Evolutionary conservation across 352 stramenopile genomes (phyloP).

Genomic region (Nannochloropsis limnetica): DNA sequence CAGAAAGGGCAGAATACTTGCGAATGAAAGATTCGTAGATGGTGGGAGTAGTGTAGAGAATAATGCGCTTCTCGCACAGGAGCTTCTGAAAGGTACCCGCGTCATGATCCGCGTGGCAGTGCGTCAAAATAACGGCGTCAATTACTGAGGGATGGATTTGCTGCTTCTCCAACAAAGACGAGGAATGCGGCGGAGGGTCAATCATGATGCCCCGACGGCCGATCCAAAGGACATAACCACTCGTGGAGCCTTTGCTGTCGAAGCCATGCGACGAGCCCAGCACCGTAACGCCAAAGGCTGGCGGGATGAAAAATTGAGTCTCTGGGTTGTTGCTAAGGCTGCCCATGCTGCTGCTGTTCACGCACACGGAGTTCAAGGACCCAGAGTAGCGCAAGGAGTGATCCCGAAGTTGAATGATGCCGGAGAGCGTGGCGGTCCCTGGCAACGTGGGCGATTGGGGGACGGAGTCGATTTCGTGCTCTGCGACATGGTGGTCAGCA

Average conservation of each 20-base stretch:
- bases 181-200: constrained; percentile 81
- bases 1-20: constrained; percentile 86
- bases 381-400: neutral
- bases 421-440: constrained; percentile 8
- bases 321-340: constrained; percentile 49
- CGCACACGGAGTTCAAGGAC: neutral
- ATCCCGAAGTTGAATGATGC: constrained; percentile 1
- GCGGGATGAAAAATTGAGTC: constrained; percentile 74
- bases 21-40: constrained; percentile 91
- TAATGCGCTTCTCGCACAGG: constrained; percentile 78
- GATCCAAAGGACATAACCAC: constrained; percentile 91
- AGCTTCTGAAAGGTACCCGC: constrained; percentile 93
- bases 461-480: neutral
- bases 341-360: neutral
- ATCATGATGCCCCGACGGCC: constrained; percentile 92
- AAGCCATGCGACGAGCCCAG: constrained; percentile 89
- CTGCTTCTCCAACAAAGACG: constrained; percentile 68
- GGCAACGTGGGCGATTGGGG: neutral
- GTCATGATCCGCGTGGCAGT: constrained; percentile 91
- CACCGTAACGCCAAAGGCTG: constrained; percentile 85
- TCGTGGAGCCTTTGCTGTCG: constrained; percentile 80
- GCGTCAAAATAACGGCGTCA: constrained; percentile 87
- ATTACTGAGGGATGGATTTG: constrained; percentile 81
- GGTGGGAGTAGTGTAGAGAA: constrained; percentile 85
- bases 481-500: neutral